Percentiles rank a stretch among this genome's conserved stretches.
Evolutionary conservation across 345 rosid genomes (phyloP).

Genomic region (Euphorbia tirucalli): DNA sequence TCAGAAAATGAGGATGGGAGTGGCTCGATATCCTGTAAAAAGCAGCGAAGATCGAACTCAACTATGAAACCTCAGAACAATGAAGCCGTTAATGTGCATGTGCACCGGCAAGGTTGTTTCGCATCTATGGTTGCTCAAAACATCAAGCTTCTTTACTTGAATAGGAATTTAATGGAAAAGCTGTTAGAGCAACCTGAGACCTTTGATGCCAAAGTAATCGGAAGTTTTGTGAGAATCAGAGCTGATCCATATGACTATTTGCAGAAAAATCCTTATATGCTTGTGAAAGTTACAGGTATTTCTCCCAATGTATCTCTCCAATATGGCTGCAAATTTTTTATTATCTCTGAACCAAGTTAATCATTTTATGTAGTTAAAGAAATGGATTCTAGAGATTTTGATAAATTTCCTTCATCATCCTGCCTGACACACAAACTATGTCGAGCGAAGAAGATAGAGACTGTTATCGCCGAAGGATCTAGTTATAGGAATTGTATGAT

Average conservation of each 20-base stretch:
- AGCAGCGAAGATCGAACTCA: constrained; percentile 10
- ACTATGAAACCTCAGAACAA: constrained; percentile 18
- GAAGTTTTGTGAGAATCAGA: constrained; percentile 55
- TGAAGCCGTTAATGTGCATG: constrained; percentile 14
- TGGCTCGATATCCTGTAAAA: constrained; percentile 10
- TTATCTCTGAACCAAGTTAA: neutral
- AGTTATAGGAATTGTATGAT: too few species aligned
- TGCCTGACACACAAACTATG: too few species aligned
- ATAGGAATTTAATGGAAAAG: constrained; percentile 44
- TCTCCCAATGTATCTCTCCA: neutral
- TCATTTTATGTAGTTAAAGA: neutral
- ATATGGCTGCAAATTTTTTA: neutral
- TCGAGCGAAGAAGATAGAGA: too few species aligned
- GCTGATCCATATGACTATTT: constrained; percentile 38
- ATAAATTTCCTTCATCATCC: too few species aligned
- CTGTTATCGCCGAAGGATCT: too few species aligned
- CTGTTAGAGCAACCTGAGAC: constrained; percentile 40
- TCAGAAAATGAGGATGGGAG: constrained; percentile 14
- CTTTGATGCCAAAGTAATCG: constrained; percentile 40
- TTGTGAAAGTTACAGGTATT: constrained; percentile 55
- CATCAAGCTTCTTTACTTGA: constrained; percentile 52
- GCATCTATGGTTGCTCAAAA: constrained; percentile 42
- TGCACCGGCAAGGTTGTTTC: constrained; percentile 26
- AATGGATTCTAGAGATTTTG: neutral
- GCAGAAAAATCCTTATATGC: constrained; percentile 42